These are phyloP conservation scores for Poronia punctata DNA, from an alignment of 495 filamentous ascomycete species.

Conservation along the genomic window DNA sequence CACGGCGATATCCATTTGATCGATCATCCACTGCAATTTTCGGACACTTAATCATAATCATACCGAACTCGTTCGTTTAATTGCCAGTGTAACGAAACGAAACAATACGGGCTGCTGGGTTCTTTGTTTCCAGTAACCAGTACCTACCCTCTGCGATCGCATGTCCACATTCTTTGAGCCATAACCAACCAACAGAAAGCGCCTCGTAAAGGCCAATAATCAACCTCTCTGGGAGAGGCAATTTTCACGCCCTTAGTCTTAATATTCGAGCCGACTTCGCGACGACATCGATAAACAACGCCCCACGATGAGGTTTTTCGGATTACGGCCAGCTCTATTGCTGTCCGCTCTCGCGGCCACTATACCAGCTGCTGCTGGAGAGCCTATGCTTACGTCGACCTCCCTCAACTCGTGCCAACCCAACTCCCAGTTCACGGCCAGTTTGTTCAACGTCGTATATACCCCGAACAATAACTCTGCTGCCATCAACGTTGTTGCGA, in stretches of 20 bases:
- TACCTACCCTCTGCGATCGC: constrained; percentile 6
- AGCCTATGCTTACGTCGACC: constrained; percentile 55
- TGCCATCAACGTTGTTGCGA: constrained; percentile 68
- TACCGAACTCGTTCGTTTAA: no score
- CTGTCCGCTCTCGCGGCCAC: constrained; percentile 28
- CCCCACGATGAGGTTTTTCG: constrained; percentile 8
- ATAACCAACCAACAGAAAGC: background rate
- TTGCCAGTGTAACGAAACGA: no score
- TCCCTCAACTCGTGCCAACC: constrained; percentile 73
- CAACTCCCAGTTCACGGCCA: constrained; percentile 74
- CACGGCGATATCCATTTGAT: no score
- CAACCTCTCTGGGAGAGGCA: background rate
- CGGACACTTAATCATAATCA: no score
- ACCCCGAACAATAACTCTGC: constrained; percentile 69
- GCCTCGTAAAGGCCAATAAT: constrained; percentile 6
- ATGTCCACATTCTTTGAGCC: constrained; percentile 7
- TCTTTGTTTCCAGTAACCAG: constrained; percentile 6
- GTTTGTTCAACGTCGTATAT: constrained; percentile 74
- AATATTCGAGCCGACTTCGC: constrained; percentile 3
- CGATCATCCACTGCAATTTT: no score
- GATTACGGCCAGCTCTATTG: constrained; percentile 20
- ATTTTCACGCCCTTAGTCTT: background rate
- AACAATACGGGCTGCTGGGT: background rate
- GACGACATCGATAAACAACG: background rate
- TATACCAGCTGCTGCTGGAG: constrained; percentile 21